A percentile compares a stretch with the other conserved stretches of the same genome.
These are phyloP conservation scores for Populus hybrid DNA, from an alignment of 441 rosid genomes.

Conservation along the genomic window DNA sequence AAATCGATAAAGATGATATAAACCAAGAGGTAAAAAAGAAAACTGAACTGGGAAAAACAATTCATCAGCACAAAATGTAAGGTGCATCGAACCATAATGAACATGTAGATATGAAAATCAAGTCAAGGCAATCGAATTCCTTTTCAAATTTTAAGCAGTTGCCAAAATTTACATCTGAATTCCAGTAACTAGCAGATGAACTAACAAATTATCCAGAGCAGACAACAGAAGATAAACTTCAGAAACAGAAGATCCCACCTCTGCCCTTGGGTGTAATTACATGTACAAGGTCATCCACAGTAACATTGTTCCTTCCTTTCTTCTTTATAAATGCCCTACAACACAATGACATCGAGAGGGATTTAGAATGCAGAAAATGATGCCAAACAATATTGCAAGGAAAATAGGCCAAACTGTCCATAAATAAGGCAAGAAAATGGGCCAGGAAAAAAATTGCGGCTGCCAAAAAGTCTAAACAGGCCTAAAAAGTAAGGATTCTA, in stretches of 20 bases:
- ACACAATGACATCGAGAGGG: neutral
- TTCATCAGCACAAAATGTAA: neutral
- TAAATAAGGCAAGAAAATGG: neutral
- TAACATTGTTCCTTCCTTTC: conserved; percentile 79
- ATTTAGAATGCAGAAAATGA: neutral
- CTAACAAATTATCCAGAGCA: neutral
- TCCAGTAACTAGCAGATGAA: neutral
- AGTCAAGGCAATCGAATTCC: neutral
- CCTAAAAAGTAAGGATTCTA: neutral
- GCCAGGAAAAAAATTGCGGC: neutral
- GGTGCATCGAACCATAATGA: neutral
- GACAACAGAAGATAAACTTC: neutral
- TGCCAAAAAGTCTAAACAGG: neutral
- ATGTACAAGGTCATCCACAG: conserved; percentile 79
- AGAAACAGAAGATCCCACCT: conserved; percentile 37
- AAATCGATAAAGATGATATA: neutral
- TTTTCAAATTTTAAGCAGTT: neutral
- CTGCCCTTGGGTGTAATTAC: conserved; percentile 84
- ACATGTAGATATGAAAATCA: neutral
- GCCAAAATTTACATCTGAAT: neutral
- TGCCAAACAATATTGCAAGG: neutral
- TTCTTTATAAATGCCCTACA: conserved; percentile 67
- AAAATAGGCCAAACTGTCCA: neutral
- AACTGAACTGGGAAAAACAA: neutral
- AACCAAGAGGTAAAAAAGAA: neutral